Conservation (phyloP, 345 rosid species). For the Psidium guajava region DNA sequence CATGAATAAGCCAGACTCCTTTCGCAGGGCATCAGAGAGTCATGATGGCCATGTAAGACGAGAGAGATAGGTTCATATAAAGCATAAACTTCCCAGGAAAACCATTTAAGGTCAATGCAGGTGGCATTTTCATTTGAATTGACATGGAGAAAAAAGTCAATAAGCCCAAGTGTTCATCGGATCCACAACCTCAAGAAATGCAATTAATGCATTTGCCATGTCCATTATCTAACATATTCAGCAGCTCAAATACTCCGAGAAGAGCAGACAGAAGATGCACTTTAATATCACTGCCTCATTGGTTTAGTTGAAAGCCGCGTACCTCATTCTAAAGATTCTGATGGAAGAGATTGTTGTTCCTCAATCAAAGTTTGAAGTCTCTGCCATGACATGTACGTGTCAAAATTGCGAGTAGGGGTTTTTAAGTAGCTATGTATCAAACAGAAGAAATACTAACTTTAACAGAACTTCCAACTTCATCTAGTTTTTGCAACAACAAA, state of each 20-base stretch:
- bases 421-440: background rate
- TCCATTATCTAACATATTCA: background rate
- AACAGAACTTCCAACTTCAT: slow-evolving; percentile 53
- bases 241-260: background rate
- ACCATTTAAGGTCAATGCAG: background rate
- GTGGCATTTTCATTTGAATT: background rate
- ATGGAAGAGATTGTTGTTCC: slow-evolving; percentile 30
- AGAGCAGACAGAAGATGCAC: background rate
- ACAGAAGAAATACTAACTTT: slow-evolving; percentile 23
- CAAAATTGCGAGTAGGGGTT: background rate
- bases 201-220: background rate
- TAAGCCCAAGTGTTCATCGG: background rate
- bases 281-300: background rate
- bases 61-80: background rate
- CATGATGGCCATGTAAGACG: background rate
- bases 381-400: slow-evolving; percentile 17
- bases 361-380: slow-evolving; percentile 48
- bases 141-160: background rate
- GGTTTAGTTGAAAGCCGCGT: background rate
- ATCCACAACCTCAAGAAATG: background rate
- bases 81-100: background rate
- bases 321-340: slow-evolving; percentile 25
- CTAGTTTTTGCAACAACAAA: slow-evolving; percentile 41
- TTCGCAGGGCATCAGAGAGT: background rate
- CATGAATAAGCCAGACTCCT: background rate